A percentile compares a stretch with the other conserved stretches of the same genome.
phyloP scores from a whole-genome alignment of 352 stramenopile species.

The Phytopythium cucurbitacearum region DNA sequence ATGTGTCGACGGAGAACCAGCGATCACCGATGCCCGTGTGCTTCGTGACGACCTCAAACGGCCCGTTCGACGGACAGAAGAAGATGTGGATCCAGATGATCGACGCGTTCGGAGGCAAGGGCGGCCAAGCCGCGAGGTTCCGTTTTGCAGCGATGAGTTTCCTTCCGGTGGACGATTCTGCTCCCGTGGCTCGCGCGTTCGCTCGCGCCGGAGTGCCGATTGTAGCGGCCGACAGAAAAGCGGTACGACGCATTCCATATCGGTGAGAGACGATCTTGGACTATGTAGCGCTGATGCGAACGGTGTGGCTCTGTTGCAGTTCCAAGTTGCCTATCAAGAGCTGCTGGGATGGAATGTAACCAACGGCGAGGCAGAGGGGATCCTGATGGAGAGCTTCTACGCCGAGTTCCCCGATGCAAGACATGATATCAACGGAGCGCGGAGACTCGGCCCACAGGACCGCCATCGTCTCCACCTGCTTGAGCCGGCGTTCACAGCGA shows the following conservation, averaged over 20 bases:
- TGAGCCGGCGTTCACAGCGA: conserved; percentile 16
- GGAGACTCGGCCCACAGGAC: conserved; percentile 11
- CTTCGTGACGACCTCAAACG: conserved; percentile 21
- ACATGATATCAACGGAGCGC: background rate
- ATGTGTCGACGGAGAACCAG: background rate
- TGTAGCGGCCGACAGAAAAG: conserved; percentile 5
- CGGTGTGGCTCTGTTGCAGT: background rate
- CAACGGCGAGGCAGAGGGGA: background rate
- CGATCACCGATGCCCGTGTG: conserved; percentile 21
- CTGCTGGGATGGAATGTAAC: conserved; percentile 8
- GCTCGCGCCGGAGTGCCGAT: conserved; percentile 26
- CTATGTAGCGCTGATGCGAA: background rate
- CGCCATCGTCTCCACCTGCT: conserved; percentile 13
- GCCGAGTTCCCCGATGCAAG: conserved; percentile 12
- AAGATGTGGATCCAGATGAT: conserved; percentile 64
- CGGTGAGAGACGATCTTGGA: background rate
- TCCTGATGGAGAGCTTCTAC: conserved; percentile 19
- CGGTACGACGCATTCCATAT: conserved; percentile 13
- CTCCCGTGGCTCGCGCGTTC: conserved; percentile 16
- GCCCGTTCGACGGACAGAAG: conserved; percentile 47
- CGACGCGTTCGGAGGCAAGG: conserved; percentile 9
- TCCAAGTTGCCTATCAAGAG: conserved; percentile 11
- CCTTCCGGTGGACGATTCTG: conserved; percentile 11
- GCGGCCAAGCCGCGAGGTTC: conserved; percentile 1
- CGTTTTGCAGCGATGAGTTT: conserved; percentile 33